Evolutionary conservation across 2,329 filamentous ascomycete genomes (phyloP).

Genomic region (Phyllachora maydis): DNA sequence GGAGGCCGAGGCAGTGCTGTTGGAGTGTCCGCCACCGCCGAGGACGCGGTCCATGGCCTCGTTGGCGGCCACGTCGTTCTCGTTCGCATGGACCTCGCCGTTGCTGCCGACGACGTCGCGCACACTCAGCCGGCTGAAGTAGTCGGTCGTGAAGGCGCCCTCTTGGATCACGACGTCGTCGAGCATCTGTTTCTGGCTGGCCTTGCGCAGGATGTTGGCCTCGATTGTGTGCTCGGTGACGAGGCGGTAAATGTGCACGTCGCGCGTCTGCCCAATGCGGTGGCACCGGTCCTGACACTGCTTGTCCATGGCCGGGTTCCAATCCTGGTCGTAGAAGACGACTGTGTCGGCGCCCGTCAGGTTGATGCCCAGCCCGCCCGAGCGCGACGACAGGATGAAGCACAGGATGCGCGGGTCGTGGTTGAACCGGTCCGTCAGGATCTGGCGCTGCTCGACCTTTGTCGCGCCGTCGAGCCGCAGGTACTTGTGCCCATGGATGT

Average conservation of each 20-base stretch:
- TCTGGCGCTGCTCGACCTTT: slow-evolving; percentile 86
- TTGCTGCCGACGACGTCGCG: slow-evolving; percentile 43
- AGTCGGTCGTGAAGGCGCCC: slow-evolving; percentile 92
- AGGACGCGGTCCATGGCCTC: slow-evolving; percentile 76
- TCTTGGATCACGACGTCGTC: slow-evolving; percentile 98
- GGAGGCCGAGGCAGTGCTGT: too few species aligned
- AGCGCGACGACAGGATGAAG: slow-evolving; percentile 89
- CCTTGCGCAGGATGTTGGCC: slow-evolving; percentile 90
- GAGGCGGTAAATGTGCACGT: slow-evolving; percentile 94
- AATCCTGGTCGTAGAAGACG: slow-evolving; percentile 97
- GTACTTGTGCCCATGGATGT: slow-evolving; percentile 95
- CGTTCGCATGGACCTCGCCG: slow-evolving; percentile 22
- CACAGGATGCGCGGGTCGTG: slow-evolving; percentile 78
- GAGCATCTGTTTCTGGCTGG: slow-evolving; percentile 91
- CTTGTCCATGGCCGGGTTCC: slow-evolving; percentile 99
- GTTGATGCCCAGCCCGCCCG: slow-evolving; percentile 89
- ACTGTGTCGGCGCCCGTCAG: slow-evolving; percentile 92
- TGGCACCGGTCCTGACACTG: slow-evolving; percentile 96
- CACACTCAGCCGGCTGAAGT: slow-evolving; percentile 63
- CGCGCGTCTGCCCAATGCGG: slow-evolving; percentile 89
- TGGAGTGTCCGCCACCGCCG: slow-evolving; percentile 38
- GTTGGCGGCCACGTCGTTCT: slow-evolving; percentile 51
- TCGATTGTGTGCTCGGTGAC: slow-evolving; percentile 91
- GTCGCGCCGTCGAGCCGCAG: slow-evolving; percentile 90
- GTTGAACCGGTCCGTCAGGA: slow-evolving; percentile 93